Percentiles rank a stretch among this genome's conserved stretches.
Conservation (phyloP, 2,329 filamentous ascomycete species). For the Venturia effusa region DNA sequence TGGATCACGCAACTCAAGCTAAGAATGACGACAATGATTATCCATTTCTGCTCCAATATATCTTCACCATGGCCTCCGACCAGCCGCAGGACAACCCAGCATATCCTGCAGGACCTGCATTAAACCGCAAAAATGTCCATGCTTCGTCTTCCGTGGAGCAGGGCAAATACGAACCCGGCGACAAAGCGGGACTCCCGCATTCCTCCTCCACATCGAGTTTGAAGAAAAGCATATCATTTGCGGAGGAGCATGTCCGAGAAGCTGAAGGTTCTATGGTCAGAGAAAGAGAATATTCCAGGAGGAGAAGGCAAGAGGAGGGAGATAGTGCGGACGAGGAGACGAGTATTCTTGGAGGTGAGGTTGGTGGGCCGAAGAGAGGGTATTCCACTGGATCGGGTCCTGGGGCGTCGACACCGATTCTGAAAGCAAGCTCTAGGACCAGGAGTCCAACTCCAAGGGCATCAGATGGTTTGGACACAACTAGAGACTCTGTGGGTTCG, state of each 20-base stretch:
- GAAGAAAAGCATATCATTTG: slow-evolving; percentile 8
- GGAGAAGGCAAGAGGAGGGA: neutral
- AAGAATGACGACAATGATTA: neutral
- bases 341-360: slow-evolving; percentile 24
- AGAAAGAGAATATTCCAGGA: neutral
- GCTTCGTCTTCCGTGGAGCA: neutral
- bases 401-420: slow-evolving; percentile 15
- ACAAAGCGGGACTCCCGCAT: neutral
- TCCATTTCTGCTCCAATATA: neutral
- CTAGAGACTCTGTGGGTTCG: neutral
- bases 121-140: neutral
- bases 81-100: neutral
- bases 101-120: neutral
- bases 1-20: neutral
- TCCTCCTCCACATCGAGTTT: neutral
- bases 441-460: slow-evolving; percentile 11
- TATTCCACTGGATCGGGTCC: slow-evolving; percentile 17
- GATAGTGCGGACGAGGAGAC: slow-evolving; percentile 26
- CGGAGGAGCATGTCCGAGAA: neutral
- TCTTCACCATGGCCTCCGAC: neutral
- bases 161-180: neutral
- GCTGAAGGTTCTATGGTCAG: neutral
- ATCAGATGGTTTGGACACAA: slow-evolving; percentile 6
- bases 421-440: slow-evolving; percentile 12
- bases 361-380: slow-evolving; percentile 6